A percentile compares a stretch with the other conserved stretches of the same genome.
phyloP scores from a whole-genome alignment of 345 rosid species.

The Laguncularia racemosa region DNA sequence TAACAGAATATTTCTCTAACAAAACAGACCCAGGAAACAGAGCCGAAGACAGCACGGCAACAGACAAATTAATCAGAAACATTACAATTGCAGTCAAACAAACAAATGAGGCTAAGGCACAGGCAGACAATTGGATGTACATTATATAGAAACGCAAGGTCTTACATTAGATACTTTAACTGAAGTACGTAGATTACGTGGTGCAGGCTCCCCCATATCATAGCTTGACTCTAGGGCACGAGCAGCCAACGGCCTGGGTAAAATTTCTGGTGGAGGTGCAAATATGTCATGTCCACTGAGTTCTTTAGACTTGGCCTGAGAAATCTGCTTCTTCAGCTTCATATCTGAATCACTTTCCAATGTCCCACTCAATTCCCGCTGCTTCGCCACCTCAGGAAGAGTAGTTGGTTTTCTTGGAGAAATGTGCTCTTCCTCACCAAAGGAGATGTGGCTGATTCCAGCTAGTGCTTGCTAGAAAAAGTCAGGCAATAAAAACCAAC shows the following conservation, averaged over 20 bases:
- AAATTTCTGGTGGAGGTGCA: constrained; percentile 92
- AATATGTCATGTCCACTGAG: constrained; percentile 91
- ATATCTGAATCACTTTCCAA: constrained; percentile 54
- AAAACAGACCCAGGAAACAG: too few relatives aligned
- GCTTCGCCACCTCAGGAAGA: constrained; percentile 84
- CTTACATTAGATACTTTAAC: constrained; percentile 22
- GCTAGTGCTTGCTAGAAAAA: constrained; percentile 65
- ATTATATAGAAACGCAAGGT: too few relatives aligned
- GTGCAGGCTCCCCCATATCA: constrained; percentile 54
- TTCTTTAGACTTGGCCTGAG: constrained; percentile 88
- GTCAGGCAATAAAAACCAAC: constrained; percentile 2
- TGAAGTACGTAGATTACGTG: constrained; percentile 27
- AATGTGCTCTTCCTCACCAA: constrained; percentile 68
- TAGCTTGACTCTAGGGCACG: constrained; percentile 64
- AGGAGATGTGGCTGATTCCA: constrained; percentile 91
- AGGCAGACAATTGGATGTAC: too few relatives aligned
- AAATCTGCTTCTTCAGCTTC: constrained; percentile 64
- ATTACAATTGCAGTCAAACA: too few relatives aligned
- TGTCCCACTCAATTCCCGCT: constrained; percentile 88
- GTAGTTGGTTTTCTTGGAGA: constrained; percentile 69
- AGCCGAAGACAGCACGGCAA: too few relatives aligned
- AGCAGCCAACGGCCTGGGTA: constrained; percentile 61
- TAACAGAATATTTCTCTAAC: too few relatives aligned
- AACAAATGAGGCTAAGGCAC: too few relatives aligned
- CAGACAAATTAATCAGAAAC: too few relatives aligned